A percentile compares a stretch with the other conserved stretches of the same genome.
Evolutionary conservation across 164 flowering plant species (phyloP).

Genomic region (Nelumbo lutea): DNA sequence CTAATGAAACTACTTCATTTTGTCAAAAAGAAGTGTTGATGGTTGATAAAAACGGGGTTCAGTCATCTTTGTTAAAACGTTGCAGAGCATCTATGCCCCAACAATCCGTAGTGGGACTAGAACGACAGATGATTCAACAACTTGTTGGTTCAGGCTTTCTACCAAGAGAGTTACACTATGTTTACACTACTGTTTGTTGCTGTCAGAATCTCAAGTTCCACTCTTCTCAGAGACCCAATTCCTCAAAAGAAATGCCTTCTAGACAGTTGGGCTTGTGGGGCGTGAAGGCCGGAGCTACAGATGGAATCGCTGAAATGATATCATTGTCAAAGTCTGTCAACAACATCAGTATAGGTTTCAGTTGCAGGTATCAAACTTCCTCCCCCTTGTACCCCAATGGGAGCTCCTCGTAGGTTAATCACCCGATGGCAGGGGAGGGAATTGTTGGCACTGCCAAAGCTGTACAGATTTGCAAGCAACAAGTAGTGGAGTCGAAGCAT

Average conservation of each 20-base stretch:
- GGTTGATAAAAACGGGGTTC: no score
- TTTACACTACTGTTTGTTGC: no score
- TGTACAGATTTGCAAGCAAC: constrained; percentile 66
- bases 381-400: constrained; percentile 15
- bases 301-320: neutral
- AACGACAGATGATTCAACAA: no score
- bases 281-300: neutral
- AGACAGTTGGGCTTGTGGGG: constrained; percentile 13
- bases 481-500: constrained; percentile 89
- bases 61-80: no score
- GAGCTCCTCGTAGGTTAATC: constrained; percentile 29
- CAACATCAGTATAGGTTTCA: constrained; percentile 5
- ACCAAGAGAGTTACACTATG: no score
- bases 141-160: no score
- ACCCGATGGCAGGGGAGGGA: constrained; percentile 86
- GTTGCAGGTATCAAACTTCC: constrained; percentile 27
- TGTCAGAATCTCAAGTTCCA: neutral
- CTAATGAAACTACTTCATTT: no score
- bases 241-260: constrained; percentile 5
- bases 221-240: neutral
- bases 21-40: no score
- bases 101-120: no score
- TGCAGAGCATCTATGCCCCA: no score
- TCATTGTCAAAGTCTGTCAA: neutral
- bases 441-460: constrained; percentile 81